Evolutionary conservation across 1,284 basidiomycete genomes (phyloP).

Genomic region (Tremellales sp.): DNA sequence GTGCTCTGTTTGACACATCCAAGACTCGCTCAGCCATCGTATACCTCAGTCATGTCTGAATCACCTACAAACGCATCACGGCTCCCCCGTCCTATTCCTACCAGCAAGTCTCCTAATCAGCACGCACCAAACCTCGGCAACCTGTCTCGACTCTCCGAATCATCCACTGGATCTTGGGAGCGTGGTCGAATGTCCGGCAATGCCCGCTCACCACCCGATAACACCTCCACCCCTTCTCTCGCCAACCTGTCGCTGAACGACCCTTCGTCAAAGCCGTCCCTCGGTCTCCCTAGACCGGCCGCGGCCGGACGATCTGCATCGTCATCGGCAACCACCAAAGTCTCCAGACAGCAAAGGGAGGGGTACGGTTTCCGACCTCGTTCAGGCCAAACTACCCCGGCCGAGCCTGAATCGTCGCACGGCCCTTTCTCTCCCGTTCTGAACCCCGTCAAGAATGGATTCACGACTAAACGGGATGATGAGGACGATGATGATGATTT

Average conservation of each 20-base stretch:
- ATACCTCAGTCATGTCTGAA: not conserved
- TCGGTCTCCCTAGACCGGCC: too few species aligned
- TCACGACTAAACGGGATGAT: conserved; percentile 7
- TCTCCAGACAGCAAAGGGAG: conserved; percentile 51
- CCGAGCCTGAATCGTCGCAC: not conserved
- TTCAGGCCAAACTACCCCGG: conserved; percentile 62
- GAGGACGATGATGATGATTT: conserved; percentile 26
- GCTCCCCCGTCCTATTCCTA: conserved; percentile 1
- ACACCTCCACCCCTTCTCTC: conserved; percentile 1
- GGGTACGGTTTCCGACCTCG: conserved; percentile 73
- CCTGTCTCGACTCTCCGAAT: conserved; percentile 39
- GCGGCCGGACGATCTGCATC: too few species aligned
- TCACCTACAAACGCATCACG: not conserved
- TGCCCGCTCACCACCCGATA: conserved; percentile 35
- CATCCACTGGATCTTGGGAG: conserved; percentile 46
- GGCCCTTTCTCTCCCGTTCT: not conserved
- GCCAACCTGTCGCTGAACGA: not conserved
- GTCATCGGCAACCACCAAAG: too few species aligned
- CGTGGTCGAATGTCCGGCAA: conserved; percentile 32
- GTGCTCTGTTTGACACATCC: too few species aligned
- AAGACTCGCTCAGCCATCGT: too few species aligned
- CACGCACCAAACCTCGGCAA: conserved; percentile 30
- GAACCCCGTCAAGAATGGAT: not conserved
- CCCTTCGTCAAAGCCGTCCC: not conserved
- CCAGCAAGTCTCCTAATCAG: conserved; percentile 5